Evolutionary conservation across 2,329 filamentous ascomycete species (phyloP), one percentile per base, ranked within the genome.

Genomic region (Verticillium nonalfalfae): DNA sequence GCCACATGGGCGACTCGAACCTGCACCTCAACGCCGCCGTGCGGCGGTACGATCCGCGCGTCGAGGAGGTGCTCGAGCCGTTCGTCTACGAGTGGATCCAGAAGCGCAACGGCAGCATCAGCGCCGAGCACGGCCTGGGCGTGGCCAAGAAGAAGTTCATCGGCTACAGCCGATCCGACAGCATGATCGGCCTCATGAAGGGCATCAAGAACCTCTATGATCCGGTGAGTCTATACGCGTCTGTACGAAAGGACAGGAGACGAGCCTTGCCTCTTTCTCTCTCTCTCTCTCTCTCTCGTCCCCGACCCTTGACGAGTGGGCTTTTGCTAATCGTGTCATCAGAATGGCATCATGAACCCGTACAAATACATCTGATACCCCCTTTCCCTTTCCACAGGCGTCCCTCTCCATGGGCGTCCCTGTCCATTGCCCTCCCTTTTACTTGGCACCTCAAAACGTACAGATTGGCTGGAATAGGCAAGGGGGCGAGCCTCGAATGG

Each of bases 321-420:
- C 50, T 36, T 57, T 56, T 52, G 15, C 11, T 62, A 11, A 61
- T 59, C 40, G 57, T 31, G 38, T 50, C 14, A 21, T 21, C 69
- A 96, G 92, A 97, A 97, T 68, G 93, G 93, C 57, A 98, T 98
- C 76, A 96, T 98, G 92, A 98, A 97, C 78, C 94, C 94, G 0
- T 98, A 98, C 81, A 98, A 98, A 78, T 98, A 97, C 75, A 90
- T 98, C 67, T 89, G 76, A 71, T 59, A 31, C 40, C 40, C 40
- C n/a, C 21, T 21, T 2, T 21, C 21, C 21, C 21, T 21, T 21
- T 21, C 21, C 21, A 21, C 21, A 21, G 21, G 21, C 21, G 21
- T 21, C 21, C 21, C 21, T 21, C 21, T 21, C 21, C 21, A 21
- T 2, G 21, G 21, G 21, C 21, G 21, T 21, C 21, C 21, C 1